These are phyloP conservation scores for Neurospora sp. DNA, from an alignment of 495 filamentous ascomycete genomes.

Conservation along the genomic window DNA sequence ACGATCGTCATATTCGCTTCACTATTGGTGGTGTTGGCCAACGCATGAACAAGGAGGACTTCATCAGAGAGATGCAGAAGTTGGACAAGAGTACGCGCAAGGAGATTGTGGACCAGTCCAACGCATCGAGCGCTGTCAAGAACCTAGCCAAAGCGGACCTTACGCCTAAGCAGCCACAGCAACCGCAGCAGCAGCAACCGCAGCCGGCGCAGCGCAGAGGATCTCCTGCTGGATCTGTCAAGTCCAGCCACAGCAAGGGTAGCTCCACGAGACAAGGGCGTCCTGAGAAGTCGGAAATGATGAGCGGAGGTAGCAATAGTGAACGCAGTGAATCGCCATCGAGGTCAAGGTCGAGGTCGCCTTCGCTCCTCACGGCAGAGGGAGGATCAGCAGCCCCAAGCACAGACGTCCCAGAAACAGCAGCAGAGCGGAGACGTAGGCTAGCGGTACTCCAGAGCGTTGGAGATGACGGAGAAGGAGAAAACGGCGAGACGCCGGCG, in stretches of 20 bases:
- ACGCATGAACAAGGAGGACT: slow-evolving; percentile 84
- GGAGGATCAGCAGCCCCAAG: slow-evolving; percentile 7
- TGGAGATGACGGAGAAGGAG: slow-evolving; percentile 21
- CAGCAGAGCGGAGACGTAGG: slow-evolving; percentile 31
- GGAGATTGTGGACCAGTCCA: slow-evolving; percentile 58
- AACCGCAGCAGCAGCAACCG: slow-evolving; percentile 6
- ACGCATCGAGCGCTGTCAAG: slow-evolving; percentile 49
- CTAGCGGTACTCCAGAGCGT: slow-evolving; percentile 28
- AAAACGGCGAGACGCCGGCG: slow-evolving; percentile 66
- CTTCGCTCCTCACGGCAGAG: slow-evolving; percentile 3
- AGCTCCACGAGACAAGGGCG: slow-evolving; percentile 2
- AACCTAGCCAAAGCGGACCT: slow-evolving; percentile 42
- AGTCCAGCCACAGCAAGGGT: not conserved
- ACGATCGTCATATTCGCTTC: slow-evolving; percentile 79
- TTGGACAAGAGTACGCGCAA: slow-evolving; percentile 68
- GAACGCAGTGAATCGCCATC: slow-evolving; percentile 9
- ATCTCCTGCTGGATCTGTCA: slow-evolving; percentile 1
- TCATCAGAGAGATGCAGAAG: slow-evolving; percentile 72
- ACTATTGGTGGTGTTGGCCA: slow-evolving; percentile 63
- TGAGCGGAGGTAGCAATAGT: slow-evolving; percentile 12
- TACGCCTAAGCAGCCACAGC: slow-evolving; percentile 11
- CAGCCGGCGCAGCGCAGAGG: not conserved
- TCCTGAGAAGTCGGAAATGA: slow-evolving; percentile 3
- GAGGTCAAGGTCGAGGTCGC: slow-evolving; percentile 1
- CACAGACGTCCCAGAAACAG: slow-evolving; percentile 25